Base-by-base conservation (phyloP, 176 grass and related monocot genomes). In the Typha latifolia region DNA sequence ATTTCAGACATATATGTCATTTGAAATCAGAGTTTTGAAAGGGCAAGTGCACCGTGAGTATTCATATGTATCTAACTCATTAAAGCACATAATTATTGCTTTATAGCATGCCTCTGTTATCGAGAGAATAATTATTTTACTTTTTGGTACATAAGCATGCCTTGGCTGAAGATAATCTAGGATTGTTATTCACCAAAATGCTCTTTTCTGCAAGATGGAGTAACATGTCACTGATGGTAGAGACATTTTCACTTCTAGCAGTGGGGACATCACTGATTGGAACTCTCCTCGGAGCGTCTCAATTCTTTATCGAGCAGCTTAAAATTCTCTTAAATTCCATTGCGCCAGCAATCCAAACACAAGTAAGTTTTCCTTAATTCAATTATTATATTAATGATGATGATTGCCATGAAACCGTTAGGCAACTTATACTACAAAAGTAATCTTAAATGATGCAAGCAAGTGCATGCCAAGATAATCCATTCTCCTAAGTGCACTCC, bases 291-390 rank as follows among this genome's bases (percentile, higher is more conserved):
- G 81, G 79, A 53, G 84, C 78, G 12, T 90, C 84, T 49, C 87
- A 87, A 65, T 90, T 96, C 91, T 87, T 87, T 80, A 56, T 90
- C 19, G 91, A 90, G 72, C 91, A 96, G 75, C 73, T 87, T 52
- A 67, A 66, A 49, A 77, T 71, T 67, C 14, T 81, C 23, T 66
- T 63, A 49, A 69, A 65, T 77, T 70, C 69, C 64, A 37, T 31
- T 20, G 64, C 12, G 32, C 61, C 67, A 26, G 55, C 76, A 64
- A 59, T 47, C 32, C 48, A 48, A 49, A 56, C 4, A 64, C 49
- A 18, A 18, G 81, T 72, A 59, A 48, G 55, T 11, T 47, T 51
- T 53, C 24, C 52, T 16, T 71, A 57, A 57, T 57, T 19, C 52
- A 57, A 19, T 57, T 15, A 9, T 19, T 21, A 9, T 57, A 15